Evolutionary conservation across 2,329 filamentous ascomycete genomes (phyloP).

Genomic region (Epichloe sp.): DNA sequence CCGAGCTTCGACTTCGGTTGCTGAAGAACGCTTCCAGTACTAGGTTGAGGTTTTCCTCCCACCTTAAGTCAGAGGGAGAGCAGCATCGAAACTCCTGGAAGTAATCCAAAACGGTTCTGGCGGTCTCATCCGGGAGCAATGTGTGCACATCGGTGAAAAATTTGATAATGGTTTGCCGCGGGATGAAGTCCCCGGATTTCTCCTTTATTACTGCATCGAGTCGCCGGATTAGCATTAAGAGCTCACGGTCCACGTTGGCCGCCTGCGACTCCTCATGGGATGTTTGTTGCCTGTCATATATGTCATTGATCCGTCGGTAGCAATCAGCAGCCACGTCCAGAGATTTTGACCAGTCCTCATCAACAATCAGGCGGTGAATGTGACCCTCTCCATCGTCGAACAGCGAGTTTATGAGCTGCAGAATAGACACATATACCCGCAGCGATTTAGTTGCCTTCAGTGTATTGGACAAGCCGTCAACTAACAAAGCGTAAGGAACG

Average conservation of each 20-base stretch:
- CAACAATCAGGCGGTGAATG: slow-evolving; percentile 42
- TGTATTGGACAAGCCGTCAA: slow-evolving; percentile 42
- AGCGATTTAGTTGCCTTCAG: slow-evolving; percentile 30
- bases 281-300: slow-evolving; percentile 12
- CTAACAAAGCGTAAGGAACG: slow-evolving; percentile 44
- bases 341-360: slow-evolving; percentile 53
- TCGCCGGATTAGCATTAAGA: slow-evolving; percentile 31
- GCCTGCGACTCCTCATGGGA: slow-evolving; percentile 19
- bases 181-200: slow-evolving; percentile 41
- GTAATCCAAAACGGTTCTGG: slow-evolving; percentile 51
- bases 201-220: slow-evolving; percentile 34
- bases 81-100: slow-evolving; percentile 58
- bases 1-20: slow-evolving; percentile 44
- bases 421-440: slow-evolving; percentile 32
- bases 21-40: slow-evolving; percentile 52
- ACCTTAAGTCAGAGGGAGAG: slow-evolving; percentile 55
- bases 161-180: slow-evolving; percentile 51
- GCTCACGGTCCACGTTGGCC: slow-evolving; percentile 27
- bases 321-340: slow-evolving; percentile 47
- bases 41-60: slow-evolving; percentile 49
- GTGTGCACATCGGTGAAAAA: slow-evolving; percentile 52
- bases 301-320: slow-evolving; percentile 20
- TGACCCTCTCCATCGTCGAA: slow-evolving; percentile 39
- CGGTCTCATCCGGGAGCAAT: slow-evolving; percentile 51
- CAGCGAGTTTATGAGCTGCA: slow-evolving; percentile 41